Percentiles rank a stretch among this genome's conserved stretches.
phyloP scores from a whole-genome alignment of 2,329 filamentous ascomycete genomes.

The Rhytidhysteron rufulum region DNA sequence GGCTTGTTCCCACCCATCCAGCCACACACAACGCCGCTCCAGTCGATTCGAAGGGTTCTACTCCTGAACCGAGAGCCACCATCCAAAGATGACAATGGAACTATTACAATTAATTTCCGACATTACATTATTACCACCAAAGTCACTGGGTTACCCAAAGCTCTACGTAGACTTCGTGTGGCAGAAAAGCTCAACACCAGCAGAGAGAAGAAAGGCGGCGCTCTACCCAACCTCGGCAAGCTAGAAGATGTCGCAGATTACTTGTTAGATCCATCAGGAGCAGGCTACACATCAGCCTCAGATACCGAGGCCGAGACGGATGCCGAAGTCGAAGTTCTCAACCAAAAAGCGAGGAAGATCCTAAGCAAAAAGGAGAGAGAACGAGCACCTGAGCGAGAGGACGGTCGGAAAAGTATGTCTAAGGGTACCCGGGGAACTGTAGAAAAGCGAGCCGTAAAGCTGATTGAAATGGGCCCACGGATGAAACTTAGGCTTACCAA shows the following conservation, averaged over 20 bases:
- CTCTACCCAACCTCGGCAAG: conserved; percentile 82
- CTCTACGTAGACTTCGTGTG: conserved; percentile 76
- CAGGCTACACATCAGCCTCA: conserved; percentile 86
- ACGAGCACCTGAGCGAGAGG: conserved; percentile 38
- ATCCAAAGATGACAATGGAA: conserved; percentile 34
- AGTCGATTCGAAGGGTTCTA: conserved; percentile 87
- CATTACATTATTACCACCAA: conserved; percentile 96
- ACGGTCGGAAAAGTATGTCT: conserved; percentile 32
- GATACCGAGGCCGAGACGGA: conserved; percentile 93
- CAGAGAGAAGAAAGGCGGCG: conserved; percentile 55
- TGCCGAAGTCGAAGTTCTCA: conserved; percentile 83
- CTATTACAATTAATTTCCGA: conserved; percentile 80
- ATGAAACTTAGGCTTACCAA: conserved; percentile 88
- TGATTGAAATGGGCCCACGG: conserved; percentile 87
- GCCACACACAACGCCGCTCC: conserved; percentile 81
- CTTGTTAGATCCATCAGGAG: conserved; percentile 73
- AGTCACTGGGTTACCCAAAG: conserved; percentile 76
- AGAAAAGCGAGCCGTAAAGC: conserved; percentile 82
- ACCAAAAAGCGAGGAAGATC: conserved; percentile 58
- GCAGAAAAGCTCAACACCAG: conserved; percentile 73
- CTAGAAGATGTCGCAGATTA: conserved; percentile 93
- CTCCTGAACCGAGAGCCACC: conserved; percentile 76
- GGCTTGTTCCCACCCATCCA: conserved; percentile 95
- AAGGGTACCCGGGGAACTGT: conserved; percentile 48
- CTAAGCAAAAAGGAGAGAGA: conserved; percentile 52